Conservation (phyloP, 2,329 filamentous ascomycete species). For the Colletotrichum orchidophilum region DNA sequence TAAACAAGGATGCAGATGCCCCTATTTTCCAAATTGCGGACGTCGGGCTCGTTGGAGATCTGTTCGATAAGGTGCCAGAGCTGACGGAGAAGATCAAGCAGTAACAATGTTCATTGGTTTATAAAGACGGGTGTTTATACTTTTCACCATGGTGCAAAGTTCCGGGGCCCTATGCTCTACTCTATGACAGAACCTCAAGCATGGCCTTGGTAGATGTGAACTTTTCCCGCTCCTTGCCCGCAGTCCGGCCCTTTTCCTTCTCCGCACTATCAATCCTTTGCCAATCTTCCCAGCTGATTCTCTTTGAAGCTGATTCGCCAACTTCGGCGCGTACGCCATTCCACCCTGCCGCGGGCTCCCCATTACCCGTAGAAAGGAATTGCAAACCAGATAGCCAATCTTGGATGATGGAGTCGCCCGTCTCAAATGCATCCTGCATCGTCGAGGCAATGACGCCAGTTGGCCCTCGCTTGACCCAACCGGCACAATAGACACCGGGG, state of each 20-base stretch:
- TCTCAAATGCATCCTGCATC: conserved; percentile 93
- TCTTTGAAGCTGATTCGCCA: conserved; percentile 62
- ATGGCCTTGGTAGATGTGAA: conserved; percentile 67
- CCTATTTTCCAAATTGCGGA: conserved; percentile 99
- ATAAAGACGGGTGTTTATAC: not conserved
- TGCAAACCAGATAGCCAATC: conserved; percentile 70
- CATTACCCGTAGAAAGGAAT: conserved; percentile 47
- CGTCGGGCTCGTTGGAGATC: conserved; percentile 91
- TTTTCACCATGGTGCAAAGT: conserved; percentile 31
- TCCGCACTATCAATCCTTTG: conserved; percentile 82
- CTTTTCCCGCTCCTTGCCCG: conserved; percentile 83
- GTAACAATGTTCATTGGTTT: conserved; percentile 5
- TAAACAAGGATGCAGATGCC: conserved; percentile 97
- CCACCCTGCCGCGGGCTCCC: conserved; percentile 68
- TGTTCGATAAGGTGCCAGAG: conserved; percentile 96
- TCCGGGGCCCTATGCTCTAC: no score
- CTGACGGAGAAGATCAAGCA: conserved; percentile 91
- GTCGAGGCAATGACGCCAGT: conserved; percentile 96
- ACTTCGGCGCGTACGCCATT: conserved; percentile 74
- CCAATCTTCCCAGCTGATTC: conserved; percentile 87
- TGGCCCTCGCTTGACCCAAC: conserved; percentile 95
- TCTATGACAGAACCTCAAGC: conserved; percentile 57
- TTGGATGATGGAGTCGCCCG: conserved; percentile 82
- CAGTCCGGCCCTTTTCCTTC: conserved; percentile 67
- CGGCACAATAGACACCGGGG: conserved; percentile 88